Conservation (phyloP, 2,329 filamentous ascomycete species). For the Thelonectria blattea region DNA sequence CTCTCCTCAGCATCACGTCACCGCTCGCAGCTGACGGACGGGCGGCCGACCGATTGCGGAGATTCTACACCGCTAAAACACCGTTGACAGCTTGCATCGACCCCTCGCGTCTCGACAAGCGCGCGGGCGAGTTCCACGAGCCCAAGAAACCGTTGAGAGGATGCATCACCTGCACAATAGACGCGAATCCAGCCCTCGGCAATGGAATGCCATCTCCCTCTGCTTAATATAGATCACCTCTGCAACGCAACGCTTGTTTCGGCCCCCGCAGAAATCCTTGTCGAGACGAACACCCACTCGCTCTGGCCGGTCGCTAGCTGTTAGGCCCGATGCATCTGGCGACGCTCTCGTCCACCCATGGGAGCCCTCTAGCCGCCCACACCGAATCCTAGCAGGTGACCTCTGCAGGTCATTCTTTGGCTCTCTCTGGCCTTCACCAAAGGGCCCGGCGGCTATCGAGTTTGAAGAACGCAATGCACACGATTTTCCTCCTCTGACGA, state of each 20-base stretch:
- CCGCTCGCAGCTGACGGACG: not conserved
- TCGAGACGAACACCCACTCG: constrained; percentile 17
- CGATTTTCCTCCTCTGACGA: not conserved
- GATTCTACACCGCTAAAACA: constrained; percentile 9
- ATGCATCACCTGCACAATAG: constrained; percentile 7
- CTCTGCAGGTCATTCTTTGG: too few relatives aligned
- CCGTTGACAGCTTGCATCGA: not conserved
- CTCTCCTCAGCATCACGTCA: not conserved
- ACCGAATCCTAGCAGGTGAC: constrained; percentile 17
- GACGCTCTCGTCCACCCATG: constrained; percentile 29
- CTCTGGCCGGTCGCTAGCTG: constrained; percentile 12
- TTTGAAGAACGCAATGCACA: not conserved
- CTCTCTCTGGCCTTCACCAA: not conserved
- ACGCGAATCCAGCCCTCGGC: not conserved
- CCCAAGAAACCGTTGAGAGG: not conserved
- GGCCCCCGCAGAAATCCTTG: constrained; percentile 27
- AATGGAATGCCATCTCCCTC: too few relatives aligned
- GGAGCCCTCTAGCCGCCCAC: constrained; percentile 34
- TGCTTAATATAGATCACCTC: not conserved
- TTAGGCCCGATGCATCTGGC: constrained; percentile 8
- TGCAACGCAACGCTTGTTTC: not conserved
- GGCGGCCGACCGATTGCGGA: not conserved
- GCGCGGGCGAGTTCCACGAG: constrained; percentile 13
- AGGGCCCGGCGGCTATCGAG: not conserved
- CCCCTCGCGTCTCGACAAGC: constrained; percentile 21